Percentiles rank a stretch among this genome's conserved stretches.
These are phyloP conservation scores for Salix dunnii DNA, from an alignment of 345 rosid species.

Conservation along the genomic window DNA sequence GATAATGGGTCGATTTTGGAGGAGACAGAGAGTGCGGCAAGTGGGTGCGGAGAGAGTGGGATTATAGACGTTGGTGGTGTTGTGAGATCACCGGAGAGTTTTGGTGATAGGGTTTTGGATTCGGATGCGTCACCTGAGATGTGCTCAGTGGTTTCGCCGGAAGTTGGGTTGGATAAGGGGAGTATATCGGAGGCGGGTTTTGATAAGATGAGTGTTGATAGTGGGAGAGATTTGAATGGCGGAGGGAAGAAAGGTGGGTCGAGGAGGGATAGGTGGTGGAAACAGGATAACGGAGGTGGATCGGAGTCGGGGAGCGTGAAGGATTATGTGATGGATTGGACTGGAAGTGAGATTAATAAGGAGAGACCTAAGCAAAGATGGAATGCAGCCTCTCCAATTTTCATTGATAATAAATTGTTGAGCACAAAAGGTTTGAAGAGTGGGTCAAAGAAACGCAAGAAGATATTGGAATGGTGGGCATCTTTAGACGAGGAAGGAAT, in stretches of 20 bases:
- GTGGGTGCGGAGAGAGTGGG: slow-evolving; percentile 50
- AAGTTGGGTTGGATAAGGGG: slow-evolving; percentile 39
- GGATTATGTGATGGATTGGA: slow-evolving; percentile 83
- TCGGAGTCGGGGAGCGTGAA: slow-evolving; percentile 64
- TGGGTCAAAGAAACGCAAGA: slow-evolving; percentile 33
- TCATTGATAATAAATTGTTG: slow-evolving; percentile 26
- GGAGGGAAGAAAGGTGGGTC: slow-evolving; percentile 17
- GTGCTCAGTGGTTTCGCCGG: slow-evolving; percentile 34
- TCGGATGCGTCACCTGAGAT: slow-evolving; percentile 40
- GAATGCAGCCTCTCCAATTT: slow-evolving; percentile 33
- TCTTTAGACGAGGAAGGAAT: slow-evolving; percentile 26
- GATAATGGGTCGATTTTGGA: slow-evolving; percentile 75
- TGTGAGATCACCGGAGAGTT: slow-evolving; percentile 52
- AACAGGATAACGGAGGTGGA: slow-evolving; percentile 48
- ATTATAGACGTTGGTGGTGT: slow-evolving; percentile 15
- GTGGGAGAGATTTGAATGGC: slow-evolving; percentile 9
- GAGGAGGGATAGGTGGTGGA: slow-evolving; percentile 29
- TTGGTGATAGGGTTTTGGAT: slow-evolving; percentile 38
- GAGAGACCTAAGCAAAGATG: slow-evolving; percentile 54
- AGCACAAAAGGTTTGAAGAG: slow-evolving; percentile 22
- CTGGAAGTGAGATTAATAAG: slow-evolving; percentile 69
- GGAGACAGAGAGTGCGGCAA: slow-evolving; percentile 56
- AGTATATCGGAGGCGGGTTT: slow-evolving; percentile 43
- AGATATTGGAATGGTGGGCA: slow-evolving; percentile 32
- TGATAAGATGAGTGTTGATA: slow-evolving; percentile 16